A percentile compares a stretch with the other conserved stretches of the same genome.
Conservation (phyloP, 306 rosid species). For the Phaseolus lunatus region DNA sequence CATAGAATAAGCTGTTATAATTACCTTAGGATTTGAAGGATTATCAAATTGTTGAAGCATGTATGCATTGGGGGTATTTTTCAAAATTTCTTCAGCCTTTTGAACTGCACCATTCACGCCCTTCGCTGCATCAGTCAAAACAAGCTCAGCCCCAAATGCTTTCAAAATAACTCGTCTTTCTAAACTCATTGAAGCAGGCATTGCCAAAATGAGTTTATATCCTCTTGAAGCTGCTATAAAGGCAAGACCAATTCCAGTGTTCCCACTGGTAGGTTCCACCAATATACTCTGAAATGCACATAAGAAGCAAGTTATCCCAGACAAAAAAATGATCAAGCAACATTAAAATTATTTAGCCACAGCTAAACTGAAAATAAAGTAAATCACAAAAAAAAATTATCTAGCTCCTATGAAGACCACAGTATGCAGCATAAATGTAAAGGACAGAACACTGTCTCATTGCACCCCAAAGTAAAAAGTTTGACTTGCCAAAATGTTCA, state of each 20-base stretch:
- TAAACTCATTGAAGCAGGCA: slow-evolving; percentile 99
- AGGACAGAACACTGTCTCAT: slow-evolving; percentile 6
- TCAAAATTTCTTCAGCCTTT: slow-evolving; percentile 92
- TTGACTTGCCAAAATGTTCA: slow-evolving; percentile 9
- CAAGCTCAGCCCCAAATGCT: slow-evolving; percentile 98
- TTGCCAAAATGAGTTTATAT: slow-evolving; percentile 89
- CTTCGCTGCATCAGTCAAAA: slow-evolving; percentile 85
- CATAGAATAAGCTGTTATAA: slow-evolving; percentile 26
- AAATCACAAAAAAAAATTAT: not conserved
- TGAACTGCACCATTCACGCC: slow-evolving; percentile 99
- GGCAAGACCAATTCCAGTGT: slow-evolving; percentile 99
- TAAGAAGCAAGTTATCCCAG: slow-evolving; percentile 41
- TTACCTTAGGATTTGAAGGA: slow-evolving; percentile 98
- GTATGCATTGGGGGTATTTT: slow-evolving; percentile 81
- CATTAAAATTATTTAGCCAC: slow-evolving; percentile 18
- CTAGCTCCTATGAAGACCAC: not conserved
- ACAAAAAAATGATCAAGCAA: slow-evolving; percentile 40
- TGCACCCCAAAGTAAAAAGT: slow-evolving; percentile 23
- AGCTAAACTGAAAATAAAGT: slow-evolving; percentile 34
- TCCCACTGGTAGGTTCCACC: slow-evolving; percentile 99
- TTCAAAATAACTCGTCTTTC: slow-evolving; percentile 95
- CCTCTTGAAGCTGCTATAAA: slow-evolving; percentile 98
- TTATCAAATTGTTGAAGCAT: slow-evolving; percentile 99
- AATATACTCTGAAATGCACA: slow-evolving; percentile 70
- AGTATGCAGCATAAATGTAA: not conserved